Base-by-base conservation (phyloP, 495 filamentous ascomycete species). In the Jackrogersella multiformis region DNA sequence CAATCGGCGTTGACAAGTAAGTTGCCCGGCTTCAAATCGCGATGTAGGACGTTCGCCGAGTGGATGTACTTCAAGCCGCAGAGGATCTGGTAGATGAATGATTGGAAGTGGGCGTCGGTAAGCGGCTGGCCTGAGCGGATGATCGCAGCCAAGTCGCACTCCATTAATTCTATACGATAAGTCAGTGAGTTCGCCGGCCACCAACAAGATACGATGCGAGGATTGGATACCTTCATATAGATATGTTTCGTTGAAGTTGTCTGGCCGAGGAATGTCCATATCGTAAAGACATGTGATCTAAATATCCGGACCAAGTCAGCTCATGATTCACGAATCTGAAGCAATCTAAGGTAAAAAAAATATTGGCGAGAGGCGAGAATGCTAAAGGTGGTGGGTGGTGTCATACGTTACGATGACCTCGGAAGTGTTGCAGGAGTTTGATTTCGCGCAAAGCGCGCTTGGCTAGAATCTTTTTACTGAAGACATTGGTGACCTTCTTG, bases 401-500 rank as follows among this genome's bases (percentile, higher is more conserved):
- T 53, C 82, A 77, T 74, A 86, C 84, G 64, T 86, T 86, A 41
- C 84, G 81, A 58, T 86, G 84, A 70, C 95, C 95, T 74, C 95
- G 81, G 84, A 99, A 99, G 75, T 99, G 95, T 82, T 97, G 96
- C 61, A 99, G 85, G 61, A 99, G 87, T 85, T 99, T 99, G 78
- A 99, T 97, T 81, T 99, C 95, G 77, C 96, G 87, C 82, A 99
- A 79, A 55, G 96, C 95, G 68, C 95, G 91, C 86, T 99, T 99
- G 62, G 95, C 95, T 61, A 99, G 83, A 69, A 99, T 99, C 88
- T 98, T 98, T 83, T 99, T 99, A 87, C 93, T 97, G 84, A 99
- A 98, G 63, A 99, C 96, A 90, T 99, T 99, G 79, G 95, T 99
- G 73, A 99, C 92, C 78, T 99, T 99, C 83, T 99, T 99, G 81